These are phyloP conservation scores for Huntiella bhutanensis DNA, from an alignment of 2,329 filamentous ascomycete genomes.

Conservation along the genomic window DNA sequence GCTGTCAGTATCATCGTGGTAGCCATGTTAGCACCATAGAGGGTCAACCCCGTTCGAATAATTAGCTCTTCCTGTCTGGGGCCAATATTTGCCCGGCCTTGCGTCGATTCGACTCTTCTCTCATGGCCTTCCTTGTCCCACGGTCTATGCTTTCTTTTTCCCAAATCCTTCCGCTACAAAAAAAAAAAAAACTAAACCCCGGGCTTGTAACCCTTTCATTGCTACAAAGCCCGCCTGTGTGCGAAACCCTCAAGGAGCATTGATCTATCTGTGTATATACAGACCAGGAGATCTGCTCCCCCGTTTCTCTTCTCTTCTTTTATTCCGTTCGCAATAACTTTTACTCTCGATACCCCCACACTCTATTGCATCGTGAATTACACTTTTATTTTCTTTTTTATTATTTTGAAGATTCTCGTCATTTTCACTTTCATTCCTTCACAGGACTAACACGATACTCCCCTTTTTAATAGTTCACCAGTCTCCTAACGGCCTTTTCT, in stretches of 20 bases:
- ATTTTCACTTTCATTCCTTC: too few species aligned
- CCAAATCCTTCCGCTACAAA: conserved; percentile 2
- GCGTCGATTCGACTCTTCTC: not conserved
- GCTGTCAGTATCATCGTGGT: too few species aligned
- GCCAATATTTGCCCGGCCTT: too few species aligned
- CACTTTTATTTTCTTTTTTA: not conserved
- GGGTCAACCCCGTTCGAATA: too few species aligned
- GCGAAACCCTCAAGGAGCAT: too few species aligned
- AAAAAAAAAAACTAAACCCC: not conserved
- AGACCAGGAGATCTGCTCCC: not conserved
- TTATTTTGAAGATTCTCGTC: not conserved
- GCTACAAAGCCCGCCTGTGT: too few species aligned
- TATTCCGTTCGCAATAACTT: not conserved
- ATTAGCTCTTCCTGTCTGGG: too few species aligned
- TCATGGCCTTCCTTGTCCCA: conserved; percentile 1
- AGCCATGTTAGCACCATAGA: too few species aligned
- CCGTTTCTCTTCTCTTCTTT: not conserved
- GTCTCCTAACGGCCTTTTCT: too few species aligned
- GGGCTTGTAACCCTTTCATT: too few species aligned
- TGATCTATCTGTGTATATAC: not conserved
- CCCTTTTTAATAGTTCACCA: too few species aligned
- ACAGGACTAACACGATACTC: too few species aligned
- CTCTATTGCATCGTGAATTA: not conserved
- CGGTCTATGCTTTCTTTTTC: not conserved
- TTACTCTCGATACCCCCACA: not conserved